These are phyloP conservation scores for Odontarrhena argentea DNA, from an alignment of 345 rosid species.

Conservation along the genomic window DNA sequence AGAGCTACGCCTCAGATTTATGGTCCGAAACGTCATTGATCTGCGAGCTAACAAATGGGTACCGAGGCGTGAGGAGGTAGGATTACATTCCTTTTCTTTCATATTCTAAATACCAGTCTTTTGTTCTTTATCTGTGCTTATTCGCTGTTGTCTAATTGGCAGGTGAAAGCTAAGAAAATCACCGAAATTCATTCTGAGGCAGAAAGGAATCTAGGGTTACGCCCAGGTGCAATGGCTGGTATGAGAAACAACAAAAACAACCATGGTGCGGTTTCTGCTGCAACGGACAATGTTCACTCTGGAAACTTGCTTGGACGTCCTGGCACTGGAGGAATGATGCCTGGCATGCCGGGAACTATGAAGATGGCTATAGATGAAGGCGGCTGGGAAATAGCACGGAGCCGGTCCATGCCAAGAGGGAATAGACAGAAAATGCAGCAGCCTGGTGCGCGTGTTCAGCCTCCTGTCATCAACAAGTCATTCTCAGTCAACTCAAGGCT, in stretches of 20 bases:
- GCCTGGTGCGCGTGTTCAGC: conserved; percentile 51
- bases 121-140: neutral
- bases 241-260: conserved; percentile 48
- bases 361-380: conserved; percentile 69
- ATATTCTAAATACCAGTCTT: neutral
- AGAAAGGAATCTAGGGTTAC: conserved; percentile 76
- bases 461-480: conserved; percentile 47
- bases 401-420: conserved; percentile 70
- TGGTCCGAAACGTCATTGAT: conserved; percentile 79
- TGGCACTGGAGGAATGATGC: conserved; percentile 95
- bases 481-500: conserved; percentile 57
- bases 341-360: conserved; percentile 88
- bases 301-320: conserved; percentile 58
- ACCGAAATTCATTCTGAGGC: conserved; percentile 93
- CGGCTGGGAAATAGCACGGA: conserved; percentile 69
- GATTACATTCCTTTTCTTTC: neutral
- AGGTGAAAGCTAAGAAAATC: conserved; percentile 92
- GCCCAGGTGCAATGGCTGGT: conserved; percentile 82
- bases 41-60: conserved; percentile 77
- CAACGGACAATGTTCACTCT: conserved; percentile 48
- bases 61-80: conserved; percentile 96
- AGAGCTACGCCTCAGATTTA: conserved; percentile 71
- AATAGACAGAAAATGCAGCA: conserved; percentile 51
- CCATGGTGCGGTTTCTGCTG: conserved; percentile 51
- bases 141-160: conserved; percentile 19